Conservation (phyloP, 2,329 filamentous ascomycete genomes). For the Chaetomium olivaceum region DNA sequence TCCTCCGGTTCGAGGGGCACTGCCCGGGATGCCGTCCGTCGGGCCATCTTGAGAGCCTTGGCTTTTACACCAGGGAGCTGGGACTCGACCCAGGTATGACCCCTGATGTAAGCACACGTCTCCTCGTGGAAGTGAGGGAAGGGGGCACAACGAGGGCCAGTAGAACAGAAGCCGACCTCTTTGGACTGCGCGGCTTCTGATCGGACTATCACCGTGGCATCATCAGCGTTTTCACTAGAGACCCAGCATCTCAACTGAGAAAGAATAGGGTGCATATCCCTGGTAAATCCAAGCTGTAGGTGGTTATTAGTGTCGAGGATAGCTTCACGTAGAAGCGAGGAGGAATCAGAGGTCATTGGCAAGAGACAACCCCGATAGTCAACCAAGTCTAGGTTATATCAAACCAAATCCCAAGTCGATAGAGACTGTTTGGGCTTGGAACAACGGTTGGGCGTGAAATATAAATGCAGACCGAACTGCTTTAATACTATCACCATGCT, state of each 20-base stretch:
- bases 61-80: background rate
- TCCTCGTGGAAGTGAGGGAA: conserved; percentile 14
- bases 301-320: background rate
- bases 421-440: background rate
- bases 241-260: background rate
- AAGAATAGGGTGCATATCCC: background rate
- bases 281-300: background rate
- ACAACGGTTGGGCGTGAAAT: background rate
- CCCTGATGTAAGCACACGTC: conserved; percentile 15
- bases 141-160: background rate
- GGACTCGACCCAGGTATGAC: background rate
- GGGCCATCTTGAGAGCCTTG: conserved; percentile 6
- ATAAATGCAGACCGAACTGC: background rate
- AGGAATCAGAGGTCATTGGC: background rate
- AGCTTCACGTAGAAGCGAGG: background rate
- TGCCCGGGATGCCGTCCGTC: background rate
- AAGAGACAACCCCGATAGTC: background rate
- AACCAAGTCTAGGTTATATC: background rate
- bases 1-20: background rate
- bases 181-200: background rate
- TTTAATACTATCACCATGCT: background rate
- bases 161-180: background rate
- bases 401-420: background rate
- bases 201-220: background rate
- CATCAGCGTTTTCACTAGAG: background rate